Base-by-base conservation (phyloP, 129 eudicot genomes). In the Chrysanthemum makinoi region DNA sequence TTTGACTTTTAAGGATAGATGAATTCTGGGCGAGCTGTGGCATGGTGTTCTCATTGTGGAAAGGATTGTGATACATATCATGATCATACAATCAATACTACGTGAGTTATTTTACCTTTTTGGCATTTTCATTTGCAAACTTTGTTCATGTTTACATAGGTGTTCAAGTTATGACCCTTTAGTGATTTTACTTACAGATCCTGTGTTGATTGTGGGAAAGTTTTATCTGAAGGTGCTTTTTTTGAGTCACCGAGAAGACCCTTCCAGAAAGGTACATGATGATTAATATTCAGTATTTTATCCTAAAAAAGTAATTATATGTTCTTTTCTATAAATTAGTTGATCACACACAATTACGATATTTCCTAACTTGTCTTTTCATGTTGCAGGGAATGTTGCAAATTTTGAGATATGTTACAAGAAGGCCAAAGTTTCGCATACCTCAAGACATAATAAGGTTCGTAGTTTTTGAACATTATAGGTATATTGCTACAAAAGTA, bases 201-300 rank as follows among this genome's bases (percentile, higher is more conserved):
- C 8, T 83, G 87, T 50, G 28, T 80, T 49, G 73, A 57, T 13
- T 83, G 87, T 56, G 87, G 87, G 51, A 83, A 77, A 79, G 63
- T 83, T 52, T 43, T 75, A 15, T 72, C 22, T 18, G 69, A 83
- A 66, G 65, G 46, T 60, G 65, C 65, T 60, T 60, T 26, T 26
- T 60, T 26, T 12, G 35, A 26, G 65, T 60, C 30, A n/a, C 44
- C 14, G n/a, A 24, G 65, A 26, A 24, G 39, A 59, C 22, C 63
- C 63, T 17, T 10, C 3, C 14, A 26, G n/a, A 58, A 22, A 58
- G 81, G 76, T 72, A 60, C 30, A 26, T 60, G 7, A 15, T 44
- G 56, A 57, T 57, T 62, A 6, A 6, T 49, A 39, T 43, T 18
- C 49, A 35, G 53, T 64, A 16, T 39, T 6, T 2, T 39, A 33